Percentiles rank a stretch among this genome's conserved stretches.
These are phyloP conservation scores for Hypericum androsaemum DNA, from an alignment of 345 rosid genomes.

Conservation along the genomic window DNA sequence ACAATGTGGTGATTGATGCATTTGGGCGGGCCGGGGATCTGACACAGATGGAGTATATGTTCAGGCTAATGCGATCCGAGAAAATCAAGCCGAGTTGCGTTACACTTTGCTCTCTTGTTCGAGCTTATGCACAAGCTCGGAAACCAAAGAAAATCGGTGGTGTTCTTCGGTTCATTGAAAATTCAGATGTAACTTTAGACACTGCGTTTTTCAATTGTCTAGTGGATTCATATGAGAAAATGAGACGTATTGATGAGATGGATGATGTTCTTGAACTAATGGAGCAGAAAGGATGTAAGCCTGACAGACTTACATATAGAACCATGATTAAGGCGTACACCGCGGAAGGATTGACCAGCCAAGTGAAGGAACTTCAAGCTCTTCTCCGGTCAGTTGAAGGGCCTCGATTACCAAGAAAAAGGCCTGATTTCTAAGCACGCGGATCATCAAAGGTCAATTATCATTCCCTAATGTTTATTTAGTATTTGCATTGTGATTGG, in stretches of 20 bases:
- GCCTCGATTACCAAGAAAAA: conserved; percentile 22
- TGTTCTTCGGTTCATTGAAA: conserved; percentile 65
- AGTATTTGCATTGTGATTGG: too few species aligned
- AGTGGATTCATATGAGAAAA: conserved; percentile 81
- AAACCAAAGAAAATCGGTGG: conserved; percentile 60
- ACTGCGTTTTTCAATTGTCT: conserved; percentile 75
- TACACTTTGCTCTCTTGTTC: conserved; percentile 75
- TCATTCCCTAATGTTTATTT: too few species aligned
- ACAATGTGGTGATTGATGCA: conserved; percentile 82
- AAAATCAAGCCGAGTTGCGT: conserved; percentile 77
- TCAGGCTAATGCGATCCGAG: conserved; percentile 76
- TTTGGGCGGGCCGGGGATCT: conserved; percentile 81
- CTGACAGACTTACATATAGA: conserved; percentile 70
- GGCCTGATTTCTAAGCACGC: conserved; percentile 39
- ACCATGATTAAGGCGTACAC: conserved; percentile 78
- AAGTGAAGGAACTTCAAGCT: conserved; percentile 48
- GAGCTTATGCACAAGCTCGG: conserved; percentile 66
- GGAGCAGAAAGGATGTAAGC: conserved; percentile 59
- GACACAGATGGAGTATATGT: conserved; percentile 82
- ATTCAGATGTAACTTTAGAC: conserved; percentile 65
- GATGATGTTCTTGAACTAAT: conserved; percentile 65
- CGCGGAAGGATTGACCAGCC: conserved; percentile 50
- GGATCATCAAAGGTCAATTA: conserved; percentile 11
- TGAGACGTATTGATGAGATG: conserved; percentile 85
- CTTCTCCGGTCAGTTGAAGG: conserved; percentile 30